Evolutionary conservation across 2,329 filamentous ascomycete genomes (phyloP).

Genomic region (Aureobasidium uvarum): DNA sequence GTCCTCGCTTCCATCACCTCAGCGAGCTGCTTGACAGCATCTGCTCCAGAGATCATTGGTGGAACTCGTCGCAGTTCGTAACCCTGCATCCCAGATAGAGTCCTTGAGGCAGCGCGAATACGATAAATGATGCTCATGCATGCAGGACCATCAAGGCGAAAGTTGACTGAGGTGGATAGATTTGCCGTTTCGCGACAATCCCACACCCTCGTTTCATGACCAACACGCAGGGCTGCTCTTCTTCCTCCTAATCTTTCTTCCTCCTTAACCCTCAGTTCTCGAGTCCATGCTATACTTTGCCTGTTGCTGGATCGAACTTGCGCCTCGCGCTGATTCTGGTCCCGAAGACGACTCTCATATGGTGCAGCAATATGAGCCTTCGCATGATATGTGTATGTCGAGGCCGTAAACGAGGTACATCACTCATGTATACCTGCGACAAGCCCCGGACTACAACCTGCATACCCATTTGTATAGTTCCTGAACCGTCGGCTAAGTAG

Average conservation of each 20-base stretch:
- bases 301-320: neutral
- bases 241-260: neutral
- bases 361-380: neutral
- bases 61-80: neutral
- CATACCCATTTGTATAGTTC: neutral
- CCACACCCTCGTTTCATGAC: neutral
- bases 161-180: neutral
- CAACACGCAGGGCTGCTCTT: neutral
- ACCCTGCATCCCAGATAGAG: too few species aligned
- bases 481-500: neutral
- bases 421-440: conserved; percentile 2
- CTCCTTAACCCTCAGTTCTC: neutral
- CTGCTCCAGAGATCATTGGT: neutral
- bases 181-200: conserved; percentile 1
- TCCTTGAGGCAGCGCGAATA: neutral
- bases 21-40: neutral
- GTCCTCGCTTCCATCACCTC: neutral
- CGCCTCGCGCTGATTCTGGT: neutral
- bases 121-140: neutral
- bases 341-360: neutral
- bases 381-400: neutral
- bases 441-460: neutral
- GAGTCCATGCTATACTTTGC: neutral
- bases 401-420: neutral
- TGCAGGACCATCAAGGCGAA: too few species aligned